These are phyloP conservation scores for Tagetes patula DNA, from an alignment of 129 eudicot genomes.

Conservation along the genomic window DNA sequence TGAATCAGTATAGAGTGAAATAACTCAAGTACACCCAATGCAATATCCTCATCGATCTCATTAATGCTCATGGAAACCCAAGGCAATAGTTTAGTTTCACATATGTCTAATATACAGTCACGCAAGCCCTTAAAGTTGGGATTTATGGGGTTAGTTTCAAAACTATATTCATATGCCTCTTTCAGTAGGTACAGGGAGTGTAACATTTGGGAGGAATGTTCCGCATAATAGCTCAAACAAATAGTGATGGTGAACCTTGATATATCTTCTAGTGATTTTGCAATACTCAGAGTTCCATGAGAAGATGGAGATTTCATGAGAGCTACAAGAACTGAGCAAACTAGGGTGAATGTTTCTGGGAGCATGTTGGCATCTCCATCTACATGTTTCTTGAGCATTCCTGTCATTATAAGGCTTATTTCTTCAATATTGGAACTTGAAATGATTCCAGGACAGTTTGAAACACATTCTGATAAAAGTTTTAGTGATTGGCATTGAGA, in stretches of 20 bases:
- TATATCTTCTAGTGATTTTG: constrained; percentile 55
- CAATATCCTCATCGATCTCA: constrained; percentile 70
- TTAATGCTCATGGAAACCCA: constrained; percentile 57
- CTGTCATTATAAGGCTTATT: constrained; percentile 49
- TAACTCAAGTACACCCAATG: constrained; percentile 72
- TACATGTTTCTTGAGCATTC: constrained; percentile 68
- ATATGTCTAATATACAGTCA: constrained; percentile 54
- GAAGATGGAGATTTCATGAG: constrained; percentile 80
- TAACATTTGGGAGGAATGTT: constrained; percentile 50
- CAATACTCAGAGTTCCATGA: constrained; percentile 43
- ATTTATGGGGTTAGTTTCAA: constrained; percentile 34
- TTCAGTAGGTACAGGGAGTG: constrained; percentile 73
- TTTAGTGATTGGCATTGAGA: constrained; percentile 63
- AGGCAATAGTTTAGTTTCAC: constrained; percentile 64
- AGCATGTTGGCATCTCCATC: constrained; percentile 77
- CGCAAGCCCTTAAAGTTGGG: constrained; percentile 39
- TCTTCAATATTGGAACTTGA: constrained; percentile 63
- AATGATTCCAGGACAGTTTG: constrained; percentile 79
- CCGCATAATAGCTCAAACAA: constrained; percentile 46
- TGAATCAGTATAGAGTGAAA: constrained; percentile 63
- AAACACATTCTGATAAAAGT: constrained; percentile 61
- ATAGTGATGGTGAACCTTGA: constrained; percentile 48
- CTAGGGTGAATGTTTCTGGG: constrained; percentile 67
- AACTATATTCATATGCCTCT: constrained; percentile 68
- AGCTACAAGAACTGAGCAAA: constrained; percentile 72